Base-by-base conservation (phyloP, 805 yeast genomes). In the Starmera amethionina region DNA sequence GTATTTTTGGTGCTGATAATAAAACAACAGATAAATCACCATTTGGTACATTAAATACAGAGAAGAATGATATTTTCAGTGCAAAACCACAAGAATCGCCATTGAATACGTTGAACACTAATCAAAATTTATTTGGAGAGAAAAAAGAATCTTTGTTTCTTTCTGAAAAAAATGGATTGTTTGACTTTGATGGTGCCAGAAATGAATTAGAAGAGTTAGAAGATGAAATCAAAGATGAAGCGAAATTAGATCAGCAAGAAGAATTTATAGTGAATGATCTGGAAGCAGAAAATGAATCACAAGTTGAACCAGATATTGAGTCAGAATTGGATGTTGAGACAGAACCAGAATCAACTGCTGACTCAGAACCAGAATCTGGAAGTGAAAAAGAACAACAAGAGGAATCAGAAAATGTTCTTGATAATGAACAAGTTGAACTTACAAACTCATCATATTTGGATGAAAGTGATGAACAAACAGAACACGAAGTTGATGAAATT, bases 281-380 rank as follows among this genome's bases (percentile, higher is more conserved):
- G 7, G 27, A 36, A 18, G 25, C 30, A 16, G 29, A 27, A 15
- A 32, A 22, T 5, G 43, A 33, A 9, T 9, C 29, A 27, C 15
- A 8, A 13, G 19, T 13, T n/a, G 34, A 38, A 18, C 25, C 30
- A 16, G 16, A 30, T n/a, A 11, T 13, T n/a, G 34, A 38, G 14
- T 29, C 30, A 16, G 25, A 30, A 15, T 34, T 22, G 4, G 43
- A 33, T 7, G 39, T 36, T 14, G 40, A 30, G 3, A 35, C 14
- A n/a, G 45, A 40, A 4, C 32, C 29, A 14, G 36, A 36, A 5
- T 37, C 22, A 13, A 35, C 19, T 7, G 40, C 40, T 8, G 27
- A 35, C 32, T 30, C 22, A 8, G 19, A 34, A n/a, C 13, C 5
- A 4, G 30, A 25, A 34, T 18, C 9, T 6, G 29, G 4, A 27